These are phyloP conservation scores for Mycena haematopus DNA, from an alignment of 768 basidiomycete genomes.

Conservation along the genomic window DNA sequence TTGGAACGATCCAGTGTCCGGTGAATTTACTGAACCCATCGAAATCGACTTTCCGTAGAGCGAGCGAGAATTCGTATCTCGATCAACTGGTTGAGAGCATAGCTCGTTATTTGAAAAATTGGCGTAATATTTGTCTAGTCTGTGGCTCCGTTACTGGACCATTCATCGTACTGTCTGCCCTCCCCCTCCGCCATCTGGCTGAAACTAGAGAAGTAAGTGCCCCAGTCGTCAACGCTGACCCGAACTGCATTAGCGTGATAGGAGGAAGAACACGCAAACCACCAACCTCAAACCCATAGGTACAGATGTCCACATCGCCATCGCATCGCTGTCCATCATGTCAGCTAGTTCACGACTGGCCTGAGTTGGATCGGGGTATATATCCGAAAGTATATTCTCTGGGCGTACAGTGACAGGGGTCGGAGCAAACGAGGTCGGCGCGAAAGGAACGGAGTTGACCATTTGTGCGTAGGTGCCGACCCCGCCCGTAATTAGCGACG, in stretches of 20 bases:
- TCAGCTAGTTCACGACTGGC: conserved; percentile 5
- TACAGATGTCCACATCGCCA: neutral
- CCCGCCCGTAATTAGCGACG: neutral
- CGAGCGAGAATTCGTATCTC: no score
- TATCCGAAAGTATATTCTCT: neutral
- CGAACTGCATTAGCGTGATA: neutral
- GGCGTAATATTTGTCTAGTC: no score
- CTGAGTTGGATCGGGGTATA: neutral
- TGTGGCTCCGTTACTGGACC: no score
- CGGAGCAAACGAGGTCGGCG: conserved; percentile 7
- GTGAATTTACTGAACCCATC: no score
- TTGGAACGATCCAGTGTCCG: no score
- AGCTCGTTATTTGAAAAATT: no score
- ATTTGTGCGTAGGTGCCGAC: neutral
- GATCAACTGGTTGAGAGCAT: no score
- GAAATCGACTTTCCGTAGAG: no score
- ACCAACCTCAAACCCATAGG: neutral
- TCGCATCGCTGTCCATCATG: conserved; percentile 19
- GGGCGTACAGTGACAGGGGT: neutral
- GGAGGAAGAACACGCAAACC: neutral
- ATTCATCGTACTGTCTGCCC: no score
- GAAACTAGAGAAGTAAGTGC: neutral
- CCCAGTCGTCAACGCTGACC: conserved; percentile 20
- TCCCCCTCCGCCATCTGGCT: neutral
- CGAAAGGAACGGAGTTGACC: neutral